Evolutionary conservation across 2,329 filamentous ascomycete genomes (phyloP).

Genomic region (Lachnellula occidentalis): DNA sequence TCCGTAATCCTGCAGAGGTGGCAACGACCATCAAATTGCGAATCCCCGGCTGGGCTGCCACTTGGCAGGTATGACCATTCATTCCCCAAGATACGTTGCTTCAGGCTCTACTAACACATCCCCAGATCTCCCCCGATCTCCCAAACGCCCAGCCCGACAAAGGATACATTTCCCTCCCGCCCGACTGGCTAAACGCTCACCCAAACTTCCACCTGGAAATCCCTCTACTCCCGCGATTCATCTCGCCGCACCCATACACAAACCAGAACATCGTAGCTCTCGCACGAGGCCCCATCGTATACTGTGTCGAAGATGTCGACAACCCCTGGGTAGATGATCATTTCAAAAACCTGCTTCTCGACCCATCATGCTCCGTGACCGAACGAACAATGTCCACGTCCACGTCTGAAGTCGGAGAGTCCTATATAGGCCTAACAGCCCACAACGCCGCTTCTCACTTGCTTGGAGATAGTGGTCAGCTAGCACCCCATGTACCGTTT

Average conservation of each 20-base stretch:
- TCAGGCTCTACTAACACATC: constrained; percentile 22
- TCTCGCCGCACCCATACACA: constrained; percentile 50
- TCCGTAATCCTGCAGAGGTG: constrained; percentile 32
- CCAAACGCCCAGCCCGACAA: constrained; percentile 32
- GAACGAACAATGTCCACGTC: constrained; percentile 6
- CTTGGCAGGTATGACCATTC: constrained; percentile 25
- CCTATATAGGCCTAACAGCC: constrained; percentile 18
- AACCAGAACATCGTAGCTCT: constrained; percentile 49
- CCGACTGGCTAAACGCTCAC: constrained; percentile 36
- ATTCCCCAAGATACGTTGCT: not conserved
- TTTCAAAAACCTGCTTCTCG: constrained; percentile 37
- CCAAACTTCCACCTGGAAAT: constrained; percentile 40
- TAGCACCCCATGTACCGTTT: constrained; percentile 3
- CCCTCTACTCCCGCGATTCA: constrained; percentile 42
- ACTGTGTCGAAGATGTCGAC: constrained; percentile 55
- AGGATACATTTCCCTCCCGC: constrained; percentile 45
- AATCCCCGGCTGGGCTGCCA: constrained; percentile 48
- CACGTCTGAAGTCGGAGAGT: constrained; percentile 12
- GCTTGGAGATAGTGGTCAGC: not conserved
- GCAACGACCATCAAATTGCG: constrained; percentile 42
- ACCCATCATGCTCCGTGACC: constrained; percentile 11
- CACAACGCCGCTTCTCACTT: constrained; percentile 16
- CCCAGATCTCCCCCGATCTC: constrained; percentile 10
- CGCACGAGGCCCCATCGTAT: constrained; percentile 52
- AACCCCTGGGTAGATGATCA: constrained; percentile 51